Percentiles rank a stretch among this genome's conserved stretches.
Conservation (phyloP, 225 moss, liverwort and hornwort species). For the Lunularia cruciata region DNA sequence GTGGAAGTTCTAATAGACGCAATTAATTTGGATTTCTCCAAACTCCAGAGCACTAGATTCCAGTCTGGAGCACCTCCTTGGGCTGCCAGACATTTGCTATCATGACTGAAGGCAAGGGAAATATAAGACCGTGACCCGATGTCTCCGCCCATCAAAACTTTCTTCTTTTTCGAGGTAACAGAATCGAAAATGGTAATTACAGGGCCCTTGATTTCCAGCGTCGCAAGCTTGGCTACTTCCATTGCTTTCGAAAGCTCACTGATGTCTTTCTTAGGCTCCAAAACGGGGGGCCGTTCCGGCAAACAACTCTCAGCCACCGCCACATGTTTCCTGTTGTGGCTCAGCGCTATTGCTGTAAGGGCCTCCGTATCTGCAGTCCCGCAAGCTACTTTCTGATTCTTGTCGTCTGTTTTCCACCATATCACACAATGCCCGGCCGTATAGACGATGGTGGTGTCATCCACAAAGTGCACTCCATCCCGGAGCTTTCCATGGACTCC, state of each 20-base stretch:
- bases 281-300: constrained; percentile 33
- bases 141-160: constrained; percentile 58
- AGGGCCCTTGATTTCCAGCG: constrained; percentile 55
- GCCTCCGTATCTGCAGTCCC: constrained; percentile 69
- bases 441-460: constrained; percentile 60
- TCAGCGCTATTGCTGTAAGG: constrained; percentile 60
- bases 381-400: constrained; percentile 64
- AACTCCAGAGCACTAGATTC: constrained; percentile 74
- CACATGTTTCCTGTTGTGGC: constrained; percentile 57
- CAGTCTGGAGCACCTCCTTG: constrained; percentile 87
- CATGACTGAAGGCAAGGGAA: constrained; percentile 62
- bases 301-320: constrained; percentile 66
- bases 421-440: constrained; percentile 73
- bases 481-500: constrained; percentile 57
- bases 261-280: constrained; percentile 41
- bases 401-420: constrained; percentile 66
- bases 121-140: constrained; percentile 69
- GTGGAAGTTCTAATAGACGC: constrained; percentile 58
- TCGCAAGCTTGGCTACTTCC: not conserved
- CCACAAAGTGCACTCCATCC: constrained; percentile 61
- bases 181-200: constrained; percentile 71
- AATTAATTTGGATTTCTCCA: constrained; percentile 78
- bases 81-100: constrained; percentile 60
- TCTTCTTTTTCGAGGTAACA: constrained; percentile 56
- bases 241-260: constrained; percentile 37